Evolutionary conservation across 2,329 filamentous ascomycete genomes (phyloP).

Genomic region (Cordyceps pruinosa): DNA sequence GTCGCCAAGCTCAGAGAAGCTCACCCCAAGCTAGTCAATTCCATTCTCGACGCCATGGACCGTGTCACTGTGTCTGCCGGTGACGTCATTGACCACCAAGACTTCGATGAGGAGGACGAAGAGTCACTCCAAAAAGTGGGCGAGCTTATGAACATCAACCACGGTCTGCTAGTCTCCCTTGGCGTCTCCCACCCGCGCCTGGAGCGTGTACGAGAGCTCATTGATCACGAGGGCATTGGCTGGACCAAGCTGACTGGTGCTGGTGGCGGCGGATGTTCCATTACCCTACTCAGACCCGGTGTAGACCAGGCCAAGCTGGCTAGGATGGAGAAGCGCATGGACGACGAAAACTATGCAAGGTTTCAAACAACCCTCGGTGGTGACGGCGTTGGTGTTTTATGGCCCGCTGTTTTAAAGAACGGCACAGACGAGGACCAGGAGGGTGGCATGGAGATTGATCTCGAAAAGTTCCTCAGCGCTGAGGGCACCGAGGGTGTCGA

Average conservation of each 20-base stretch:
- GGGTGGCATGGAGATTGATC: slow-evolving; percentile 86
- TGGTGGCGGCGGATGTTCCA: slow-evolving; percentile 91
- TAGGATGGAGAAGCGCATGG: slow-evolving; percentile 58
- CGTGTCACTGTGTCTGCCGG: slow-evolving; percentile 54
- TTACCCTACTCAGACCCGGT: slow-evolving; percentile 74
- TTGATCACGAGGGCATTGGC: slow-evolving; percentile 81
- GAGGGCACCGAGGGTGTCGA: slow-evolving; percentile 82
- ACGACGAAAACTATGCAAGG: slow-evolving; percentile 67
- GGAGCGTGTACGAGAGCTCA: slow-evolving; percentile 83
- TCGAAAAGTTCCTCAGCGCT: slow-evolving; percentile 75
- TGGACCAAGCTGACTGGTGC: slow-evolving; percentile 98
- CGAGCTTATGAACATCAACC: slow-evolving; percentile 87
- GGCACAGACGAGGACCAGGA: slow-evolving; percentile 69
- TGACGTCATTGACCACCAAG: slow-evolving; percentile 48
- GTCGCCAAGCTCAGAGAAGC: slow-evolving; percentile 64
- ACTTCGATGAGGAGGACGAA: slow-evolving; percentile 60
- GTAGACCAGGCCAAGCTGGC: slow-evolving; percentile 49
- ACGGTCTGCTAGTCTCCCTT: slow-evolving; percentile 81
- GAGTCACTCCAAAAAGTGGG: slow-evolving; percentile 67
- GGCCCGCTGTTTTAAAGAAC: slow-evolving; percentile 85
- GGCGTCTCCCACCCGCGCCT: slow-evolving; percentile 92
- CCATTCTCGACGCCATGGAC: slow-evolving; percentile 81
- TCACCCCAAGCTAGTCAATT: slow-evolving; percentile 71
- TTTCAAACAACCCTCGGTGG: slow-evolving; percentile 89
- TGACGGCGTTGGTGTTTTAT: slow-evolving; percentile 88